Base-by-base conservation (phyloP, 495 filamentous ascomycete species). In the Geopyxis carbonaria region DNA sequence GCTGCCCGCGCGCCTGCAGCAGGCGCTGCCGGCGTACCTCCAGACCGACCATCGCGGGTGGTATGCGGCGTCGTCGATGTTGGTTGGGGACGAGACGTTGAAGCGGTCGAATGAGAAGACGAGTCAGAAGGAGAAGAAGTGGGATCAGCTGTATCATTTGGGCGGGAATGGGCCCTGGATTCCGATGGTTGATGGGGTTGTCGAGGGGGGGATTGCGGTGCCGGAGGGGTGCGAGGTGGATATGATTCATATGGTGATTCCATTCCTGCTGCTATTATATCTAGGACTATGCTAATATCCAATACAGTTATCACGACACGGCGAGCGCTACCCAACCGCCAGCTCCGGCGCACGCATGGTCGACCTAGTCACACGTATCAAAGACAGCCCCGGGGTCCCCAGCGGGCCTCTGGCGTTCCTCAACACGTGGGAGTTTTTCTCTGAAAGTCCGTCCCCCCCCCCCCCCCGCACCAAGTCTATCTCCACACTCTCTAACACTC, bases 81-180 rank as follows among this genome's bases (percentile, higher is more conserved):
- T n/a, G n/a, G n/a, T n/a, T n/a, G n/a, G n/a, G n/a, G n/a, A n/a
- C n/a, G n/a, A n/a, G n/a, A n/a, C n/a, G n/a, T n/a, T n/a, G n/a
- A n/a, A n/a, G n/a, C n/a, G n/a, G n/a, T n/a, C n/a, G n/a, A 5
- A 3, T 14, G 23, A 39, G 21, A 5, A 13, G 22, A 14, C 9
- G 8, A 13, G 20, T 11, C 23, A 24, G 31, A 13, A 22, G 7
- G 28, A 34, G 7, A 28, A 34, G 10, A 40, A 46, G 23, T 75
- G 70, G 70, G 66, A 72, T 46, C 46, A 73, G 31, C 55, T 69
- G 16, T 64, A 72, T 39, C 66, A 74, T 48, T 54, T 72, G 4
- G 71, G 71, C 7, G 70, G 71, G 4, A 69, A 70, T 51, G 66
- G 71, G 1, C 71, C 71, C 7, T 74, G 70, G 71, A 57, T 75